Evolutionary conservation across 2,329 filamentous ascomycete species (phyloP), one percentile per base, ranked within the genome.

Genomic region (Pseudopithomyces chartarum): DNA sequence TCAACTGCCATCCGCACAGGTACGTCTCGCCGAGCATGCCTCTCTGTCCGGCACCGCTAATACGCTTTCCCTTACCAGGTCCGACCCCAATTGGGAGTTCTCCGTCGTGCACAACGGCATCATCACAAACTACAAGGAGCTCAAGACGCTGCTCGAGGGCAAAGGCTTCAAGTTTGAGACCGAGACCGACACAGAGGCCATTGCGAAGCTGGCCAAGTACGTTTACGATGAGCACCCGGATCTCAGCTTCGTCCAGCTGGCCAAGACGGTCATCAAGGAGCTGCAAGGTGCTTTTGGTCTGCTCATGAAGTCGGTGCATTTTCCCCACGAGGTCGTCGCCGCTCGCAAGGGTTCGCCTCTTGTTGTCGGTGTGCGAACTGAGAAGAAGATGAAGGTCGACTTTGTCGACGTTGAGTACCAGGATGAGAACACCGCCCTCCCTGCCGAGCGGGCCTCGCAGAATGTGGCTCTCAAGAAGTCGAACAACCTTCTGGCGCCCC

Each of bases 81-180:
- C 94, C 65, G 95, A 99, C 79, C 87, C 90, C 70, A 91, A 82
- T 73, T 99, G 94, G 92, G 90, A 99, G 81, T 99, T 99, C 79
- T 86, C 91, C 65, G 89, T 99, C 70, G 95, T 98, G 60, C 95
- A 99, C 89, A 99, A 99, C 81, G 95, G 95, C 76, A 99, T 99
- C 85, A 99, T 99, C 81, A 99, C 95, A 83, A 99, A 99, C 87
- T 99, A 99, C 87, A 99, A 99, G 86, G 95, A 99, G 82, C 84
- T 99, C 72, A 97, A 94, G 87, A 91, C 90, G 61, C 88, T 99
- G 63, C 86, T 99, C 68, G 86, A 90, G 81, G 85, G 85, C 84
- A 99, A 98, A 86, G 95, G 95, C 76, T 96, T 97, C 88, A 90
- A 89, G 75, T 99, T 99, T 78, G 95, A 99, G 88, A 99, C 95